Base-by-base conservation (phyloP, 495 filamentous ascomycete genomes). In the Astrothelium subdiscretum region DNA sequence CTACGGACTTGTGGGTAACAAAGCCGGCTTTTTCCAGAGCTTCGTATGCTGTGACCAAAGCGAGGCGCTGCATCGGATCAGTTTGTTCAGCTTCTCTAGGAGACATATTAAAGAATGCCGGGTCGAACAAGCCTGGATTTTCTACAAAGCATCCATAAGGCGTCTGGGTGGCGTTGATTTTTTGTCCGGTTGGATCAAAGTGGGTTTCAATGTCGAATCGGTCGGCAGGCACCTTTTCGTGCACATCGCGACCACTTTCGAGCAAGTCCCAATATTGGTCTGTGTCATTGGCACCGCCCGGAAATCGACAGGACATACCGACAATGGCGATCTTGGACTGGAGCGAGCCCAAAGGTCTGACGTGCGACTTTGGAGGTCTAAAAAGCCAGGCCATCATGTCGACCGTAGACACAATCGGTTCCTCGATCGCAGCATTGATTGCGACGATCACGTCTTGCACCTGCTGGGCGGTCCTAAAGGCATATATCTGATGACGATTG, bases 141-240 rank as follows among this genome's bases (percentile, higher is more conserved):
- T 48, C 11, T 62, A 61, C 66, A 2, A 4, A 44, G 22, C 59
- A 61, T 6, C 32, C 38, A 26, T 31, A 61, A 6, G 32, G 35
- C 20, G 40, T 43, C 2, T 1, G 3, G 42, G 4, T 61, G 3
- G 32, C 26, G n/a, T 61, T 61, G 3, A 5, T 22, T 29, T 31
- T 66, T 31, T 78, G 75, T 5, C 77, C 79, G 11, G 68, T 68
- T 0, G 74, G 71, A 66, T 82, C 78, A 35, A 58, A 70, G 59
- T 82, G 77, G 0, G 73, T 69, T 0, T 76, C 66, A 2, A 77
- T 32, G 60, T 81, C 74, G 31, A 78, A 82, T 22, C 79, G 70
- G 61, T 78, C 75, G 0, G 65, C 57, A 0, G 78, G 78, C 0
- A 81, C 69, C 51, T 57, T 65, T 5, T 57, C 65, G 26, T 73